Conservation (phyloP, 2,329 filamentous ascomycete species). For the Pseudofabraea citricarpa region DNA sequence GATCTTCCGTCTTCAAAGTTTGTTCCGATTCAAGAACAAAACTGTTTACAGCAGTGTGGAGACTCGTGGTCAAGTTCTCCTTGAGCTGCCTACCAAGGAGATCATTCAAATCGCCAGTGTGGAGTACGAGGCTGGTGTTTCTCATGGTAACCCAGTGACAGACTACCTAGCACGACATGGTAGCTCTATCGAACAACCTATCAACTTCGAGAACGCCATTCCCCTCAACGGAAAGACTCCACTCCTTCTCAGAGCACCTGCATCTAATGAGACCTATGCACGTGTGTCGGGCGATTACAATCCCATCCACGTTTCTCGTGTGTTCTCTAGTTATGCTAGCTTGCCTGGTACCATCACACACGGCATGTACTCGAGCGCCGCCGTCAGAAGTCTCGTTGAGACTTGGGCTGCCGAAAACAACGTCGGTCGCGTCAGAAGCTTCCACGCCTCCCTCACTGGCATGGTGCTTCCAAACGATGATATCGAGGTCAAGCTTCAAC, state of each 20-base stretch:
- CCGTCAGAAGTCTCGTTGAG: constrained; percentile 92
- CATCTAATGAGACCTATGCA: constrained; percentile 96
- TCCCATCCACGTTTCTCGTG: constrained; percentile 95
- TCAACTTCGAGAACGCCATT: constrained; percentile 96
- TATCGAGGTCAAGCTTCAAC: constrained; percentile 90
- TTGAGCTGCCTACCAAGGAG: constrained; percentile 95
- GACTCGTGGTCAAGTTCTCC: constrained; percentile 85
- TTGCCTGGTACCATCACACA: constrained; percentile 96
- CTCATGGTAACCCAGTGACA: constrained; percentile 92
- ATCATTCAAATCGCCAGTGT: constrained; percentile 96
- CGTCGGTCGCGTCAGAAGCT: constrained; percentile 92
- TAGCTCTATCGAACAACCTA: constrained; percentile 87
- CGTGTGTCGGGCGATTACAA: constrained; percentile 98
- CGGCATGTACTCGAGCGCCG: constrained; percentile 98
- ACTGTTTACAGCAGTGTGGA: constrained; percentile 86
- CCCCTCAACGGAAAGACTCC: constrained; percentile 90
- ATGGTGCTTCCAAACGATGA: constrained; percentile 98
- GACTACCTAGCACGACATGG: constrained; percentile 94
- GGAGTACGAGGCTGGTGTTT: constrained; percentile 86
- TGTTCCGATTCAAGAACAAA: constrained; percentile 93
- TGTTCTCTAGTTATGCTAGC: constrained; percentile 94
- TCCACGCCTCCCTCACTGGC: constrained; percentile 93
- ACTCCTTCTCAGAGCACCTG: constrained; percentile 81
- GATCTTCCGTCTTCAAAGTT: constrained; percentile 89
- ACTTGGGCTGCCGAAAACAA: constrained; percentile 99